A percentile compares a stretch with the other conserved stretches of the same genome.
phyloP scores from a whole-genome alignment of 257 asterid genomes.

The Solanum habrochaites region DNA sequence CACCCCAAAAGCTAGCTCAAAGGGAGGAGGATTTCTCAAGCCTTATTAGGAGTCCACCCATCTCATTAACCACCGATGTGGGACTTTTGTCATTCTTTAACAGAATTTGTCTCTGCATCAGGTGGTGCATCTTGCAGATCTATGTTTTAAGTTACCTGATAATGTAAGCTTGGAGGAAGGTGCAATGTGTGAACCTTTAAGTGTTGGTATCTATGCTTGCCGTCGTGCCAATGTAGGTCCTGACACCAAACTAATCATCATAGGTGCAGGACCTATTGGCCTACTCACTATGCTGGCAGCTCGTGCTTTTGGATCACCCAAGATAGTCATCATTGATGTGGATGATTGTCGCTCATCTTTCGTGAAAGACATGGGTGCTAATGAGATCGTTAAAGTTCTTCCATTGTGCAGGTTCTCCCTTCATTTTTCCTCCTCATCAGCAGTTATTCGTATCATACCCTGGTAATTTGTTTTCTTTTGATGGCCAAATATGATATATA shows the following conservation, averaged over 20 bases:
- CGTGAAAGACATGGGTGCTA: slow-evolving; percentile 68
- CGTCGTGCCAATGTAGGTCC: slow-evolving; percentile 74
- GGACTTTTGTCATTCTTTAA: too few species aligned
- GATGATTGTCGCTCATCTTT: slow-evolving; percentile 63
- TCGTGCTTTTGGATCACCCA: slow-evolving; percentile 79
- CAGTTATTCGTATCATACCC: not conserved
- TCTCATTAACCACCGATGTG: too few species aligned
- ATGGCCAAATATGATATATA: not conserved
- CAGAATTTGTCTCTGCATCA: not conserved
- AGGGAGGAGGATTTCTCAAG: too few species aligned
- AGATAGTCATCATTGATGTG: slow-evolving; percentile 59
- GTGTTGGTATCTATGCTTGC: slow-evolving; percentile 87
- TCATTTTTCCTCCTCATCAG: not conserved
- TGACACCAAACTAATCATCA: slow-evolving; percentile 62
- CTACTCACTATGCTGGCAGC: slow-evolving; percentile 70
- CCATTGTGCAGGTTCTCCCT: slow-evolving; percentile 27
- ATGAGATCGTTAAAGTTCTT: slow-evolving; percentile 60
- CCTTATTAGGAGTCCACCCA: too few species aligned
- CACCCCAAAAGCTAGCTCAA: too few species aligned
- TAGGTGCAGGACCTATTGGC: slow-evolving; percentile 89
- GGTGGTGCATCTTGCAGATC: slow-evolving; percentile 64
- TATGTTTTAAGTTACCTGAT: slow-evolving; percentile 70
- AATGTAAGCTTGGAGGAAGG: slow-evolving; percentile 90
- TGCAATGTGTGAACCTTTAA: slow-evolving; percentile 83
- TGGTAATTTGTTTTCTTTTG: not conserved